Percentiles rank a stretch among this genome's conserved stretches.
These are phyloP conservation scores for Aspergillus sp. DNA, from an alignment of 2,329 filamentous ascomycete genomes.

Conservation along the genomic window DNA sequence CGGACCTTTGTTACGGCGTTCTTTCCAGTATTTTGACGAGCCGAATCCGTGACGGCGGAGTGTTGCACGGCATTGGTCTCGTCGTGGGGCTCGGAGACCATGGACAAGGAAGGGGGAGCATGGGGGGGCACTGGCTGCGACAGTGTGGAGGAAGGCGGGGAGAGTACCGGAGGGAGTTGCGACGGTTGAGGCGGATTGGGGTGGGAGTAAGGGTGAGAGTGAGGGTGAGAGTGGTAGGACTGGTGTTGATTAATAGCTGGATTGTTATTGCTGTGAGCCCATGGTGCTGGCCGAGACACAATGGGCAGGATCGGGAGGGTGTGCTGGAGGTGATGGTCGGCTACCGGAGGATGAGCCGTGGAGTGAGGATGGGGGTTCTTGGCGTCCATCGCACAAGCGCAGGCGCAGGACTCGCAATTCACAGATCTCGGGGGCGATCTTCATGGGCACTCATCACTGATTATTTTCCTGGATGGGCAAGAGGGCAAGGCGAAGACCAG, in stretches of 20 bases:
- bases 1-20: slow-evolving; percentile 31
- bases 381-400: slow-evolving; percentile 32
- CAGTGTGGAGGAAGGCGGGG: slow-evolving; percentile 9
- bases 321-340: slow-evolving; percentile 27
- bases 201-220: slow-evolving; percentile 5
- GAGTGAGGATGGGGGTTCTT: slow-evolving; percentile 25
- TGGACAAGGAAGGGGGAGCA: slow-evolving; percentile 9
- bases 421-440: slow-evolving; percentile 21
- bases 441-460: slow-evolving; percentile 16
- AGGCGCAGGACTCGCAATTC: slow-evolving; percentile 18
- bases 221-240: slow-evolving; percentile 3
- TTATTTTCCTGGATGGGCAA: slow-evolving; percentile 18
- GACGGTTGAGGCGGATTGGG: too few relatives aligned
- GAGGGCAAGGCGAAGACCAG: slow-evolving; percentile 8
- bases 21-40: slow-evolving; percentile 16
- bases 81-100: slow-evolving; percentile 9
- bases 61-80: slow-evolving; percentile 4
- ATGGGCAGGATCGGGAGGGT: slow-evolving; percentile 33
- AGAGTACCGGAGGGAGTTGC: not conserved
- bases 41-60: slow-evolving; percentile 9
- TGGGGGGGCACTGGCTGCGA: slow-evolving; percentile 2
- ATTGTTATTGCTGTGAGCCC: slow-evolving; percentile 14
- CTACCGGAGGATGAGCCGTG: slow-evolving; percentile 15
- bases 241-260: slow-evolving; percentile 3
- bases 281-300: slow-evolving; percentile 23